phyloP scores from a whole-genome alignment of 148 eudicot species.

The Heliosperma pusillum region DNA sequence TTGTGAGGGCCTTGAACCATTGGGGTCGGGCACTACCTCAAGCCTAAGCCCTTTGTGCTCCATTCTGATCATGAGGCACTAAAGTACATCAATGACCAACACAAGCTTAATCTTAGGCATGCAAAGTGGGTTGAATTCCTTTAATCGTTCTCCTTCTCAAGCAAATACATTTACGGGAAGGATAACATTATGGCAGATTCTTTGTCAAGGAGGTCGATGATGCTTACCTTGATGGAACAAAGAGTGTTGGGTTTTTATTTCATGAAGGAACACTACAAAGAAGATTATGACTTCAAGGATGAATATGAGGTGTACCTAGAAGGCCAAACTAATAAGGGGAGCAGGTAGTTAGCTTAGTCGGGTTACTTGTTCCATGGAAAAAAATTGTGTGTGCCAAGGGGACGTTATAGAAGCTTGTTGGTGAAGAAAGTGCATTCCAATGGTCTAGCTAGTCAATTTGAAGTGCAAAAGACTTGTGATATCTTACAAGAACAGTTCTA shows the following conservation, averaged over 20 bases:
- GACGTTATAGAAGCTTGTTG: not conserved
- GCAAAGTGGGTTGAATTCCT: slow-evolving; percentile 12
- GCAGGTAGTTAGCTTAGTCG: too few species aligned
- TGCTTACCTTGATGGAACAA: not conserved
- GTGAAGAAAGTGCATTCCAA: not conserved
- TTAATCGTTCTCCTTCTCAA: not conserved
- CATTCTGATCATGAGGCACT: slow-evolving; percentile 5
- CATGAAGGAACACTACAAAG: not conserved
- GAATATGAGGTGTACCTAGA: too few species aligned
- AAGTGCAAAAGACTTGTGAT: not conserved
- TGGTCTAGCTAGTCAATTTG: slow-evolving; percentile 8
- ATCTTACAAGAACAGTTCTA: not conserved
- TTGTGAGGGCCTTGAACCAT: not conserved
- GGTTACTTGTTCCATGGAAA: slow-evolving; percentile 3
- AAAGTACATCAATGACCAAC: not conserved
- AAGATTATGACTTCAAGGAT: not conserved
- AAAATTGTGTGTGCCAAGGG: slow-evolving; percentile 11
- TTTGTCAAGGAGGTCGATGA: not conserved
- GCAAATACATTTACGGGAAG: not conserved
- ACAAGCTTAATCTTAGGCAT: not conserved
- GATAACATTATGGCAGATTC: not conserved
- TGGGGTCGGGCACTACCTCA: not conserved
- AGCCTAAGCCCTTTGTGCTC: not conserved
- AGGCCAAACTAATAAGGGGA: not conserved
- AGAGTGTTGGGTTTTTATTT: not conserved